Evolutionary conservation across 2,329 filamentous ascomycete genomes (phyloP).

Genomic region (Colletotrichum filicis): DNA sequence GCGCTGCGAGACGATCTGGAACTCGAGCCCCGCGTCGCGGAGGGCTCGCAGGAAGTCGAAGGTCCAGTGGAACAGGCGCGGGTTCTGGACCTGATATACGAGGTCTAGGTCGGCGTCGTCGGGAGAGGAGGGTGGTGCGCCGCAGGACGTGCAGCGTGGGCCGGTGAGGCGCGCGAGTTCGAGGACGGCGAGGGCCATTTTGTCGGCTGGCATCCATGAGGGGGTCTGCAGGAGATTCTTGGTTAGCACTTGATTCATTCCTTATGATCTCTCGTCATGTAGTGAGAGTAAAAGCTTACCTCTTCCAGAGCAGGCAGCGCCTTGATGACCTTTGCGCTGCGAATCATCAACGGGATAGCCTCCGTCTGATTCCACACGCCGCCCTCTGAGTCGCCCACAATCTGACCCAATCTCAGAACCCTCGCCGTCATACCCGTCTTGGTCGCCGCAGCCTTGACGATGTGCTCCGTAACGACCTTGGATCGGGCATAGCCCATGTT

Average conservation of each 20-base stretch:
- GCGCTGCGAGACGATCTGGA: constrained; percentile 52
- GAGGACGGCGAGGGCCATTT: constrained; percentile 45
- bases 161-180: constrained; percentile 42
- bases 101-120: constrained; percentile 37
- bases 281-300: not conserved
- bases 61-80: constrained; percentile 60
- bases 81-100: constrained; percentile 66
- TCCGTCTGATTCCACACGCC: constrained; percentile 62
- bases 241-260: not conserved
- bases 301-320: constrained; percentile 57
- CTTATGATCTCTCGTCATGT: not conserved
- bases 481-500: constrained; percentile 63
- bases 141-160: constrained; percentile 44
- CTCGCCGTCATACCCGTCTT: constrained; percentile 45
- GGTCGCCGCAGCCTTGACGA: constrained; percentile 46
- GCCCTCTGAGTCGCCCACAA: constrained; percentile 56
- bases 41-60: constrained; percentile 63
- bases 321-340: constrained; percentile 55
- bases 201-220: constrained; percentile 53
- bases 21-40: constrained; percentile 54
- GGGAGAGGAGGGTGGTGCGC: constrained; percentile 25
- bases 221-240: constrained; percentile 36
- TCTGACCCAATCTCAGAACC: constrained; percentile 56
- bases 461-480: constrained; percentile 60
- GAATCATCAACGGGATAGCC: constrained; percentile 60